Base-by-base conservation (phyloP, 169 alveolate species). In the Babesia bigemina region DNA sequence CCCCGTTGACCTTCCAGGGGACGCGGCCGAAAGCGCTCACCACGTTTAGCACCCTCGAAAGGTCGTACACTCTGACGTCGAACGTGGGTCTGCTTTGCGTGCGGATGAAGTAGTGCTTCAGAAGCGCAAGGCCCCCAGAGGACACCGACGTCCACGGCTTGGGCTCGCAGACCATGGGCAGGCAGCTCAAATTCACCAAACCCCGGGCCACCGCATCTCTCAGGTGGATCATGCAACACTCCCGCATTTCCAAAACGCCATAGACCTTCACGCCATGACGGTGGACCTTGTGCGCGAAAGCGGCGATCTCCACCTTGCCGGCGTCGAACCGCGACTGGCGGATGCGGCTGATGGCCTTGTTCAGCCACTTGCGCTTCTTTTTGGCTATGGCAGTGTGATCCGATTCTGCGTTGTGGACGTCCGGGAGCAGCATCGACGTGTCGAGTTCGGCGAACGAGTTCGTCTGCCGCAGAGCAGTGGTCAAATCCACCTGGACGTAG, bases 161-260 rank as follows among this genome's bases (percentile, higher is more conserved):
- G 7, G 94, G 94, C 44, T 81, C 83, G 69, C 92, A 82, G 33
- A 89, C 87, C 94, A 89, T 89, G 9, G 94, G 94, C 21, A 89
- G 56, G 60, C 85, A 84, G 52, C 86, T 78, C 59, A 85, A 65
- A 4, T 86, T 84, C n/a, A 85, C 67, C 39, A 86, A 82, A 0
- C 92, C 84, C 63, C 81, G 52, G 11, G 91, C 89, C 3, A 89
- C 92, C 21, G 79, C 84, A 71, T 85, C 88, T n/a, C 88, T 62
- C 33, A 89, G 72, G 62, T 82, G 82, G 48, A 79, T 77, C 72
- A 86, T 87, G 75, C 92, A 89, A 62, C 94, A 79, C 55, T 86
- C 94, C 55, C 87, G 65, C 92, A 89, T 89, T 53, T 86, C 92
- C 49, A 89, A 71, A 16, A 86, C 91, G 10, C 94, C 94, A 53